Percentiles rank a stretch among this genome's conserved stretches.
These are phyloP conservation scores for Cercospora sesami DNA, from an alignment of 2,329 filamentous ascomycete species.

Conservation along the genomic window DNA sequence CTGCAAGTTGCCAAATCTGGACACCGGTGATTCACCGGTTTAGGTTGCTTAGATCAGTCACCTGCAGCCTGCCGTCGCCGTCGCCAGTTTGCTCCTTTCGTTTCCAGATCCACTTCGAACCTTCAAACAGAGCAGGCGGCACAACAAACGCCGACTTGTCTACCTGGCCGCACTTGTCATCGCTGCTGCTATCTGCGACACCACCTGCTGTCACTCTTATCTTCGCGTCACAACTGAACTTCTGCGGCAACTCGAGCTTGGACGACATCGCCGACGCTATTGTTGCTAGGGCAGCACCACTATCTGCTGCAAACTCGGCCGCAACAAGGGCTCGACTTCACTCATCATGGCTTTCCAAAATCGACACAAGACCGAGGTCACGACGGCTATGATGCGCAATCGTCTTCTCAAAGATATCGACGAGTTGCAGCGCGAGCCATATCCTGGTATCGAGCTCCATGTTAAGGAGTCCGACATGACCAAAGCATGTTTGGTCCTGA, in stretches of 20 bases:
- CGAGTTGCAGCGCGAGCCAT: constrained; percentile 27
- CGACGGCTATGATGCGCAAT: constrained; percentile 8
- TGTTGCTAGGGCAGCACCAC: background rate
- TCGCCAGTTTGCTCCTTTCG: background rate
- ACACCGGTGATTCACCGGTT: background rate
- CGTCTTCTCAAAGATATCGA: constrained; percentile 29
- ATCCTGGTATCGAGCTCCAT: constrained; percentile 29
- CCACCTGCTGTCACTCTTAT: background rate
- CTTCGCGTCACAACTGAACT: background rate
- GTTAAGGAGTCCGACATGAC: constrained; percentile 22
- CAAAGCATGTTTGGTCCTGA: constrained; percentile 26
- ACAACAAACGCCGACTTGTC: background rate
- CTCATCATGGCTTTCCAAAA: constrained; percentile 7
- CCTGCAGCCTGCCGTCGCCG: constrained; percentile 3
- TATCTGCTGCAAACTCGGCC: background rate
- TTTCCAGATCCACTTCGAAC: background rate
- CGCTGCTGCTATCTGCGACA: background rate
- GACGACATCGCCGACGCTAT: background rate
- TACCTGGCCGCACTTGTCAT: background rate
- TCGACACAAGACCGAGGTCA: background rate
- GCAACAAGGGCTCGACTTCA: background rate
- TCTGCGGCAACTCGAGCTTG: background rate
- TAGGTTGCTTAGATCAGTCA: background rate
- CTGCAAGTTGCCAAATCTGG: background rate
- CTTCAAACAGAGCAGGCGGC: background rate